Conservation (phyloP, 2,329 filamentous ascomycete species). For the Ilyonectria sp. region DNA sequence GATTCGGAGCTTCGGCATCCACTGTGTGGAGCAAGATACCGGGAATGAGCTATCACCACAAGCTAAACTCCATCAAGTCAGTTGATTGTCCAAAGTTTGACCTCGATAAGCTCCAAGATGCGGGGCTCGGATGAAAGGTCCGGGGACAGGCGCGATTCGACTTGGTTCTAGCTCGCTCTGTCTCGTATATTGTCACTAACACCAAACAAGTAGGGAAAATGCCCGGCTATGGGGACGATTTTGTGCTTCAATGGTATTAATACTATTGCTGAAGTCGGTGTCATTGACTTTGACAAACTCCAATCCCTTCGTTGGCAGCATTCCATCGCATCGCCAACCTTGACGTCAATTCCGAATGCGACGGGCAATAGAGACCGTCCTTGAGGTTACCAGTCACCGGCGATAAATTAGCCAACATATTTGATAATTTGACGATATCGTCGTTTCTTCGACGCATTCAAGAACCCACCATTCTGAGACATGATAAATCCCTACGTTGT, state of each 20-base stretch:
- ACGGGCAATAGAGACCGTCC: too few relatives aligned
- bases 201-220: background rate
- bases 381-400: too few relatives aligned
- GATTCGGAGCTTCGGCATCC: background rate
- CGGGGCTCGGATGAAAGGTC: background rate
- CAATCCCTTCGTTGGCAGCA: background rate
- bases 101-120: conserved; percentile 11
- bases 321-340: background rate
- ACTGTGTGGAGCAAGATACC: conserved; percentile 1
- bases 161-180: background rate
- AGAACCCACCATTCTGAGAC: background rate
- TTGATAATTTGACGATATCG: background rate
- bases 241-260: background rate
- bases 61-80: conserved; percentile 24
- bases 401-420: background rate
- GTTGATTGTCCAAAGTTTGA: conserved; percentile 18
- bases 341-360: too few relatives aligned
- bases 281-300: background rate
- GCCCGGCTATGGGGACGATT: background rate
- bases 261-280: background rate
- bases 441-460: background rate
- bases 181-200: background rate
- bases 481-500: background rate
- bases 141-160: background rate
- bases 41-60: background rate